A percentile compares a stretch with the other conserved stretches of the same genome.
Conservation (phyloP, 179 eudicot genomes). For the Gypsophila paniculata region DNA sequence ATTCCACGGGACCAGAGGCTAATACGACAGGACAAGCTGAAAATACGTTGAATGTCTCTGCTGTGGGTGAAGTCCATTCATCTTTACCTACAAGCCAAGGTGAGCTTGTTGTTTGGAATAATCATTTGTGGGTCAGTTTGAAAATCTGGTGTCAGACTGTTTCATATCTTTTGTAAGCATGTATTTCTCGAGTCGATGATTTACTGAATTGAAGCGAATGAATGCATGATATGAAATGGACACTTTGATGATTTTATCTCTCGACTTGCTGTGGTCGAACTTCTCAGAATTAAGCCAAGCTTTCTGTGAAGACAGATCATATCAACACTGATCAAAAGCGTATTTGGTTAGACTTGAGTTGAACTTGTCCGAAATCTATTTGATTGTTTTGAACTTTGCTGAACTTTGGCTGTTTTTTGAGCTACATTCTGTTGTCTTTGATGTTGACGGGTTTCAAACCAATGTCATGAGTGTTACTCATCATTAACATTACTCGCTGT, state of each 20-base stretch:
- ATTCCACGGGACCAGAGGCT: conserved; percentile 7
- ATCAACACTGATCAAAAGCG: background rate
- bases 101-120: conserved; percentile 4
- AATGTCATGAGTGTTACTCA: background rate
- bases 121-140: background rate
- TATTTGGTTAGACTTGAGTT: background rate
- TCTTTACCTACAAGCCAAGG: conserved; percentile 27
- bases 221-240: background rate
- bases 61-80: conserved; percentile 20
- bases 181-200: background rate
- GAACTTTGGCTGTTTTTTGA: conserved; percentile 1
- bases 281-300: background rate
- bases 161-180: background rate
- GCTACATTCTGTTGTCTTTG: no score
- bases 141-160: background rate
- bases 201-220: background rate
- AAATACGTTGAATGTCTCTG: conserved; percentile 20
- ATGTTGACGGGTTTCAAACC: background rate
- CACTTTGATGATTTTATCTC: background rate
- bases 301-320: no score
- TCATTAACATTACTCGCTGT: background rate
- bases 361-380: background rate
- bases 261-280: background rate
- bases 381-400: background rate
- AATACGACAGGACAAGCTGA: conserved; percentile 23